phyloP scores from a whole-genome alignment of 2,329 filamentous ascomycete genomes.

The Aspergillus cejpii region DNA sequence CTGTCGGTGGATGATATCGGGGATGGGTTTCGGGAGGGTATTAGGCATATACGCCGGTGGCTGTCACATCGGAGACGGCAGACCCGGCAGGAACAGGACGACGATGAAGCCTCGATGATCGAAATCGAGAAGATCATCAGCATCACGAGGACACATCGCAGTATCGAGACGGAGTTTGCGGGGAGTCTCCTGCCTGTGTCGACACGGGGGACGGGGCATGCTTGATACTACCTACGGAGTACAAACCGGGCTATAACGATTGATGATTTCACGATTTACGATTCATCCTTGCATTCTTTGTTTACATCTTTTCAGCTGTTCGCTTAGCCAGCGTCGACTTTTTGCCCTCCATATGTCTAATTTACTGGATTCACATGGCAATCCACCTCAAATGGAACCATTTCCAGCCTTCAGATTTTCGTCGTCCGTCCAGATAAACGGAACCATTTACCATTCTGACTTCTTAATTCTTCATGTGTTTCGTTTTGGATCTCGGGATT shows the following conservation, averaged over 20 bases:
- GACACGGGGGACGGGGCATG: conserved; percentile 17
- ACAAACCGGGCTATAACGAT: not conserved
- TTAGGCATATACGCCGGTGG: conserved; percentile 22
- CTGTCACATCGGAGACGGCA: conserved; percentile 9
- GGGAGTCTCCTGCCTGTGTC: conserved; percentile 24
- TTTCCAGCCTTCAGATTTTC: too few relatives aligned
- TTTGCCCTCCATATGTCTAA: too few relatives aligned
- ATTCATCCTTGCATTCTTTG: too few relatives aligned
- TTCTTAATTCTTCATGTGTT: too few relatives aligned
- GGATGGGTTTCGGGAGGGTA: conserved; percentile 23
- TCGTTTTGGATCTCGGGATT: too few relatives aligned
- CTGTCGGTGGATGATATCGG: conserved; percentile 42
- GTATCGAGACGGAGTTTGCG: conserved; percentile 22
- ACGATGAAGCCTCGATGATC: conserved; percentile 6
- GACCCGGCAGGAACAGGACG: conserved; percentile 1
- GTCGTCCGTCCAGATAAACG: too few relatives aligned
- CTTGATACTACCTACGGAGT: conserved; percentile 2
- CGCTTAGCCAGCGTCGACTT: too few relatives aligned
- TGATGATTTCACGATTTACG: not conserved
- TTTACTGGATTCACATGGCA: too few relatives aligned
- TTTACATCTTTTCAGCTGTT: too few relatives aligned
- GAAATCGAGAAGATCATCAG: conserved; percentile 26
- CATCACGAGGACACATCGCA: conserved; percentile 18
- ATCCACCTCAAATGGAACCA: too few relatives aligned
- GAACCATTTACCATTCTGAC: too few relatives aligned